Percentiles rank a stretch among this genome's conserved stretches.
Evolutionary conservation across 306 rosid species (phyloP).

Genomic region (Inga leiocalycina): DNA sequence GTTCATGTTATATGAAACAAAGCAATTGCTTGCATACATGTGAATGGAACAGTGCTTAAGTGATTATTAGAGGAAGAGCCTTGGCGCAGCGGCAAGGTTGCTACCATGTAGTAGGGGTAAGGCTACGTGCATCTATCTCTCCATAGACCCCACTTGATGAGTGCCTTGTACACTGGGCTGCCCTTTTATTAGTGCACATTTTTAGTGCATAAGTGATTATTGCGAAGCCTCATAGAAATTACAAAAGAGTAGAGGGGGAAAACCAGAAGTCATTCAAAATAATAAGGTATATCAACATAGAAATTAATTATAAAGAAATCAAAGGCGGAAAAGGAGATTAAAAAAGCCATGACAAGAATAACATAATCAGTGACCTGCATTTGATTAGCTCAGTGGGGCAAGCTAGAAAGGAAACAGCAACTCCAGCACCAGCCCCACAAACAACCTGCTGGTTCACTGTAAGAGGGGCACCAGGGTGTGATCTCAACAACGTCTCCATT

Average conservation of each 20-base stretch:
- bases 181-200: not conserved
- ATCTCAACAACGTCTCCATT: slow-evolving; percentile 71
- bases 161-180: too few relatives aligned
- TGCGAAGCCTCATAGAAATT: not conserved
- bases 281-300: not conserved
- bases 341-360: not conserved
- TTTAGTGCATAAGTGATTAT: not conserved
- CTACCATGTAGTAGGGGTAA: too few relatives aligned
- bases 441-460: slow-evolving; percentile 75
- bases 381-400: slow-evolving; percentile 96
- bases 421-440: slow-evolving; percentile 93
- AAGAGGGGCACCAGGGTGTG: slow-evolving; percentile 77
- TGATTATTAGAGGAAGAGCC: not conserved
- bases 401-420: slow-evolving; percentile 93
- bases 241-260: not conserved
- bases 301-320: slow-evolving; percentile 5
- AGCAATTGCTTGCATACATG: too few relatives aligned
- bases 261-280: not conserved
- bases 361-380: slow-evolving; percentile 71
- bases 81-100: too few relatives aligned
- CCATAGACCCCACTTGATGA: too few relatives aligned
- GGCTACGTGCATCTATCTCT: too few relatives aligned
- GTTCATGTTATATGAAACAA: not conserved
- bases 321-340: slow-evolving; percentile 12
- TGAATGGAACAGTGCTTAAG: not conserved